Conservation (phyloP, 2,329 filamentous ascomycete species). For the Thielaviopsis punctulata region DNA sequence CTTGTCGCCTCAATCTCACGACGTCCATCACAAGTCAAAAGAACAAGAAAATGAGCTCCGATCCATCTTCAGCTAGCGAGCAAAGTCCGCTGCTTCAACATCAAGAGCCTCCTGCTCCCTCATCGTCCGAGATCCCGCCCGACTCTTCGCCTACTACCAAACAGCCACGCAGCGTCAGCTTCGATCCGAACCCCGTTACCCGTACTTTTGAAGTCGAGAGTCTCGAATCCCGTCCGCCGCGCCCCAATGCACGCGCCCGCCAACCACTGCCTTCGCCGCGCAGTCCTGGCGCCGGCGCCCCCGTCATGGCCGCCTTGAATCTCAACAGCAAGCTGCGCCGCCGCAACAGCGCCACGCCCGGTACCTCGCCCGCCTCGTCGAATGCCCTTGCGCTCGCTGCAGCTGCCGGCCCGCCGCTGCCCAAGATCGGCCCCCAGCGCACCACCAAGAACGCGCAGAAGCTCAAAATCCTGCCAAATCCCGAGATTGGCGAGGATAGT, state of each 20-base stretch:
- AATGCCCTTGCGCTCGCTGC: conserved; percentile 21
- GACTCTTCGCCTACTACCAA: conserved; percentile 20
- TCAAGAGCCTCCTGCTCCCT: background rate
- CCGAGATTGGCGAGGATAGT: conserved; percentile 60
- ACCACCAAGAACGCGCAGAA: conserved; percentile 95
- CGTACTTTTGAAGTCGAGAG: conserved; percentile 39
- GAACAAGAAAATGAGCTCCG: conserved; percentile 2
- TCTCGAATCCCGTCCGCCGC: conserved; percentile 19
- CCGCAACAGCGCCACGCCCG: conserved; percentile 46
- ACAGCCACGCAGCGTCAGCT: conserved; percentile 51
- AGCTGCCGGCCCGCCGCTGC: conserved; percentile 16
- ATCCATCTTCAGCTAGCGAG: conserved; percentile 6
- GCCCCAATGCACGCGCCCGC: conserved; percentile 23
- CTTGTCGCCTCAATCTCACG: background rate
- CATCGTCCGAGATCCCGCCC: conserved; percentile 2
- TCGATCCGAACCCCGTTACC: conserved; percentile 53
- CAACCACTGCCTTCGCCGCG: conserved; percentile 18
- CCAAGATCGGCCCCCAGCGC: conserved; percentile 83
- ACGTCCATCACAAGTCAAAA: background rate
- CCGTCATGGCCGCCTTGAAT: conserved; percentile 52
- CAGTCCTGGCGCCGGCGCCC: conserved; percentile 24
- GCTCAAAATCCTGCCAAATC: conserved; percentile 87
- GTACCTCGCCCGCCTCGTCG: conserved; percentile 35
- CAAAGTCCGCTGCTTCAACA: conserved; percentile 8
- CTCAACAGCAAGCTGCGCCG: conserved; percentile 69